Conservation (phyloP, 2,329 filamentous ascomycete genomes). For the Malbranchea cinnamomea region DNA sequence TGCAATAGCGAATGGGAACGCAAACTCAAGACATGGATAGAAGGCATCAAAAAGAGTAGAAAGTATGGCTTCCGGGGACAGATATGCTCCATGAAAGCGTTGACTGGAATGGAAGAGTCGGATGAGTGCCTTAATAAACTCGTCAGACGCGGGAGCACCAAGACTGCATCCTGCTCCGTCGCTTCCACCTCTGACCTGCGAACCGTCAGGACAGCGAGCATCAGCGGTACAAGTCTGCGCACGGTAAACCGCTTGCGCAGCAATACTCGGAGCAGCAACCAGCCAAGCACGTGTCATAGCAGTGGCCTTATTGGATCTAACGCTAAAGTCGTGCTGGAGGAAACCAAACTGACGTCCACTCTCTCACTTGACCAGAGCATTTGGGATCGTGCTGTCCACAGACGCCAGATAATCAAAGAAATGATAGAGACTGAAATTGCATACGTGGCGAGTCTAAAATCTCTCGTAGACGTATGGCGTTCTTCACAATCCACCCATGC, state of each 20-base stretch:
- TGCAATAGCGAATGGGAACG: no score
- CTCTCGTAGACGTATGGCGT: slow-evolving; percentile 62
- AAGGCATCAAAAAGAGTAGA: no score
- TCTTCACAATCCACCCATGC: background rate
- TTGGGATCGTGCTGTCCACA: slow-evolving; percentile 56
- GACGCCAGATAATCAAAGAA: slow-evolving; percentile 71
- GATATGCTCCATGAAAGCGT: no score
- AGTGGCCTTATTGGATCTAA: slow-evolving; percentile 52
- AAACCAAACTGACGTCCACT: slow-evolving; percentile 30
- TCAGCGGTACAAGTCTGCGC: slow-evolving; percentile 61
- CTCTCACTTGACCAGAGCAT: slow-evolving; percentile 50
- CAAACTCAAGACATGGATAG: no score
- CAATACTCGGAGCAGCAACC: slow-evolving; percentile 44
- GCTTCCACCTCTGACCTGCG: slow-evolving; percentile 69
- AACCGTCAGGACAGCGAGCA: slow-evolving; percentile 65
- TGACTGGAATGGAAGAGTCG: no score
- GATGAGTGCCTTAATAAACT: no score
- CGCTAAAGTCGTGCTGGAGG: slow-evolving; percentile 48
- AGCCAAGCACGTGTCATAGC: slow-evolving; percentile 26
- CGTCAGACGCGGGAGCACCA: no score
- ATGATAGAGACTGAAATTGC: slow-evolving; percentile 72
- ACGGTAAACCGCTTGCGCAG: slow-evolving; percentile 46
- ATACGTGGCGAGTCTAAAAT: slow-evolving; percentile 76
- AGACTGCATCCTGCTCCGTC: slow-evolving; percentile 50
- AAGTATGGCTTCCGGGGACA: no score